Base-by-base conservation (phyloP, 148 eudicot species). In the Vaccinium darrowii region DNA sequence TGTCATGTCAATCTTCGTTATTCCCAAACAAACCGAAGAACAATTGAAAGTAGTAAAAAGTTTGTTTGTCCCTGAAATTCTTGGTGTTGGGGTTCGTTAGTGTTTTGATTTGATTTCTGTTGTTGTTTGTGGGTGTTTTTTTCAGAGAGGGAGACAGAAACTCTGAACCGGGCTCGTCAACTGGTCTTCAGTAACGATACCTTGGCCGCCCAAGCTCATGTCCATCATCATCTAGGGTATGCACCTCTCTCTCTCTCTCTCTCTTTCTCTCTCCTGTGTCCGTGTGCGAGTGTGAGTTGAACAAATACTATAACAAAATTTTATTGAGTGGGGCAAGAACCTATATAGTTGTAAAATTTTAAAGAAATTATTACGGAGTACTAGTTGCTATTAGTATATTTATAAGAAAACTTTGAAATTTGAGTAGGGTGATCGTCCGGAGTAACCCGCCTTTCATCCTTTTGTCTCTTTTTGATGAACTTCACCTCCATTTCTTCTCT, bases 101-200 rank as follows among this genome's bases (percentile, higher is more conserved):
- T n/a, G 79, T 39, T 25, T 73, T 86, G 90, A 58, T 85, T 89
- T 91, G 91, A 86, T 82, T 78, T 89, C 83, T 83, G 86, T 78
- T 82, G 88, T 58, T 76, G 27, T 90, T 54, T 47, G 10, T 53
- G 23, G 54, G 85, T 27, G 73, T 51, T 56, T 18, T 57, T 84
- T 30, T 75, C 95, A 96, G 99, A 97, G 86, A 93, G 99, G 88
- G 99, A 97, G 94, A 97, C 98, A 63, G 99, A 97, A 87, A 91
- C 98, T 50, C 93, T 97, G 86, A 94, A 97, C 90, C 91, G 91
- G 73, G 99, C 99, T 90, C 98, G 99, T 82, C 99, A 97, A 76
- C 94, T 97, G 84, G 99, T 97, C 82, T 95, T 92, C 88, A 88
- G 85, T 47, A 90, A 91, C 87, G 98, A 96, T 86, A 89, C 86